Evolutionary conservation across 495 filamentous ascomycete species (phyloP).

Genomic region (Trypethelium eluteriae): DNA sequence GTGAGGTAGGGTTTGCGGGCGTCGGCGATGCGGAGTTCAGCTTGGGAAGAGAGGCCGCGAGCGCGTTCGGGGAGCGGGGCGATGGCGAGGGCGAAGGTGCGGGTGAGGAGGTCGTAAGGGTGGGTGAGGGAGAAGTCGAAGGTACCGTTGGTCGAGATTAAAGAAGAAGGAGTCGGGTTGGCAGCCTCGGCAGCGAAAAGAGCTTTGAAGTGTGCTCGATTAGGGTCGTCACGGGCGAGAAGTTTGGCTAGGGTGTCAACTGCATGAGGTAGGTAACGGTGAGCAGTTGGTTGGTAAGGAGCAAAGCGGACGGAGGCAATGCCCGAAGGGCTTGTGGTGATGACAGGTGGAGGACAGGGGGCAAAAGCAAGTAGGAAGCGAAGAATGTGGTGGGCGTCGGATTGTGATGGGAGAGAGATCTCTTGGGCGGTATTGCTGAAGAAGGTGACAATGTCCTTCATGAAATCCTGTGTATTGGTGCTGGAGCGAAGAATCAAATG

Average conservation of each 20-base stretch:
- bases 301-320: slow-evolving; percentile 51
- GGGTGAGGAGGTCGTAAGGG: slow-evolving; percentile 76
- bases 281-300: slow-evolving; percentile 66
- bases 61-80: slow-evolving; percentile 67
- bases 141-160: slow-evolving; percentile 15
- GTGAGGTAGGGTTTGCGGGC: slow-evolving; percentile 76
- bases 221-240: slow-evolving; percentile 87
- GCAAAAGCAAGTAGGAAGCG: slow-evolving; percentile 88
- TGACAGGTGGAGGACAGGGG: slow-evolving; percentile 57
- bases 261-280: slow-evolving; percentile 82
- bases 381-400: slow-evolving; percentile 78
- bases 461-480: slow-evolving; percentile 81
- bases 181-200: slow-evolving; percentile 68
- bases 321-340: slow-evolving; percentile 18
- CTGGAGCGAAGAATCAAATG: slow-evolving; percentile 73
- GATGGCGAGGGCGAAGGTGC: slow-evolving; percentile 80
- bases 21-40: slow-evolving; percentile 56
- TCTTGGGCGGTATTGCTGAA: slow-evolving; percentile 78
- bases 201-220: slow-evolving; percentile 68
- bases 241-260: slow-evolving; percentile 87
- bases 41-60: slow-evolving; percentile 15
- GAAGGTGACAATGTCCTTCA: slow-evolving; percentile 88
- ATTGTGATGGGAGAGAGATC: slow-evolving; percentile 74
- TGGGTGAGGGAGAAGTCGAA: slow-evolving; percentile 30
- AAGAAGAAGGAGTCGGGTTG: slow-evolving; percentile 28